Percentiles rank a stretch among this genome's conserved stretches.
phyloP scores from a whole-genome alignment of 139 green algal genomes.

The Tetradesmus lagerheimii region DNA sequence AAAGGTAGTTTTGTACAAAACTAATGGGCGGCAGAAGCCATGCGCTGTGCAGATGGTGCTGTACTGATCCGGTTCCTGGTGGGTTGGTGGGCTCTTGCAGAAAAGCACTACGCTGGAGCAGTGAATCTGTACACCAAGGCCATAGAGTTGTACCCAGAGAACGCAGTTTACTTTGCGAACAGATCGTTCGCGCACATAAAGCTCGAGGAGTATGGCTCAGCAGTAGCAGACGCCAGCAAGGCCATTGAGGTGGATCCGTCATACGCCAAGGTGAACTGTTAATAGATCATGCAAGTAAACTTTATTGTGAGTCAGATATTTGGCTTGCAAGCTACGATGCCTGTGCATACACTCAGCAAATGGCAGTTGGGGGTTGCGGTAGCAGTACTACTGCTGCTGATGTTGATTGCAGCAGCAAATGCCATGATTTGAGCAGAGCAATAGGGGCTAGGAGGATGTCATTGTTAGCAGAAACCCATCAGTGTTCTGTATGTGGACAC shows the following conservation, averaged over 20 bases:
- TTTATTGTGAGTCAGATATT: neutral
- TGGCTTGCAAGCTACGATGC: neutral
- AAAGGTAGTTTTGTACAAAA: slow-evolving; percentile 21
- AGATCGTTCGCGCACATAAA: slow-evolving; percentile 88
- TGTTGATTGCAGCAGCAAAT: neutral
- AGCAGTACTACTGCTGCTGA: neutral
- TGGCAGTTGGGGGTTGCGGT: neutral
- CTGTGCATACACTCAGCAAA: neutral
- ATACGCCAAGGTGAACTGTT: slow-evolving; percentile 85
- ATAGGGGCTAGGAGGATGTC: too few relatives aligned
- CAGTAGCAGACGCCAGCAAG: slow-evolving; percentile 89
- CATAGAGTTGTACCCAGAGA: slow-evolving; percentile 77
- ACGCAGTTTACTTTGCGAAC: slow-evolving; percentile 89
- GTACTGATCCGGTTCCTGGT: neutral
- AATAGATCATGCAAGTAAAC: neutral
- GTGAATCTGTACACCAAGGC: slow-evolving; percentile 89
- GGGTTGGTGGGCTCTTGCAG: slow-evolving; percentile 58
- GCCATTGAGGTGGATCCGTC: slow-evolving; percentile 89
- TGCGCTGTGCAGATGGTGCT: neutral
- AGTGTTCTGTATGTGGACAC: neutral
- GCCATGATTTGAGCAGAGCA: too few relatives aligned
- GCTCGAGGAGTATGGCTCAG: slow-evolving; percentile 93
- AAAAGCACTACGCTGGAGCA: slow-evolving; percentile 86
- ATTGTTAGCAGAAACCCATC: too few relatives aligned
- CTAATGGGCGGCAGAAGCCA: neutral